Base-by-base conservation (phyloP, 2,329 filamentous ascomycete species). In the Ophiosphaerella narmari region DNA sequence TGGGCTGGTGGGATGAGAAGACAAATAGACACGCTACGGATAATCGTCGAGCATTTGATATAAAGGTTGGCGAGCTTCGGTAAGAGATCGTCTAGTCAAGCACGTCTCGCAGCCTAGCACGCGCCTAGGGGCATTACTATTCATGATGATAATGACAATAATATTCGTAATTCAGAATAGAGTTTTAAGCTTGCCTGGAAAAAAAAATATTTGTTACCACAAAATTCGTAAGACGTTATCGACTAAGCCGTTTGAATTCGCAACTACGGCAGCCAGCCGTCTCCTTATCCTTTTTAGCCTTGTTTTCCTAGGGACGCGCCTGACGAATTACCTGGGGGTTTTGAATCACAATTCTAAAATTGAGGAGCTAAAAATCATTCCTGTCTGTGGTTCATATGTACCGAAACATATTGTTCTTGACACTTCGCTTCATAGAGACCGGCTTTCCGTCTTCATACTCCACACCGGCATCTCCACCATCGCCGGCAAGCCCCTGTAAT, bases 401-500 rank as follows among this genome's bases (percentile, higher is more conserved):
- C 13, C 87, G 78, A 68, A 91, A 91, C 87, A 91, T 91, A 61
- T 91, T 91, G 44, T 86, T 83, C 68, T 81, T 86, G 9, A 92
- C 89, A 32, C 86, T 81, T 42, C 88, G 78, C 74, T 90, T 91
- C 81, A 92, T 86, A 0, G 86, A 79, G 5, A 84, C 84, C 0
- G 89, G 84, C 67, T 86, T 81, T 0, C 89, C 89, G 60, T 90
- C 81, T 69, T 92, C 89, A 52, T 89, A 87, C 70, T 91, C 88
- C 4, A 92, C 75, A 1, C 88, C 89, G 3, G 87, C 78, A 23
- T 81, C 82, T 7, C 89, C 88, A 4, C 88, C 88, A 36, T 86
- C 88, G 0, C 89, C 88, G 0, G 86, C 80, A 26, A 87, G 76
- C 9, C 80, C 83, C 59, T 88, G 85, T 62, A 92, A 79, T 53